Evolutionary conservation across 2,329 filamentous ascomycete species (phyloP).

Genomic region (Beauveria rudraprayagi): DNA sequence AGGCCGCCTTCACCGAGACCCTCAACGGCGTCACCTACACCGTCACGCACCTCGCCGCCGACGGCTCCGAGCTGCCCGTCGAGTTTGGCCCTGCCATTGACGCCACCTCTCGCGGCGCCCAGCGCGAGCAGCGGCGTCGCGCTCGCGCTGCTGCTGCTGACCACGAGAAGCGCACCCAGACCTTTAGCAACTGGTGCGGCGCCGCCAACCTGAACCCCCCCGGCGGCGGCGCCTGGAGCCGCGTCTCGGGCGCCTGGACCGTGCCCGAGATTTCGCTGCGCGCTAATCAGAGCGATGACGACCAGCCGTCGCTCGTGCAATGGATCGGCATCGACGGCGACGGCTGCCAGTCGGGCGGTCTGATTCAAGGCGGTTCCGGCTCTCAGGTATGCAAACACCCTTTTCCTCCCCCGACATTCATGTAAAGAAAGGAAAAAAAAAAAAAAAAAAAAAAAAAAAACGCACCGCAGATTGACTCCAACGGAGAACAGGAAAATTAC

Average conservation of each 20-base stretch:
- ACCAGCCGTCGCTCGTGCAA: neutral
- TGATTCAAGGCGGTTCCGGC: neutral
- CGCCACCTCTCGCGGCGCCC: neutral
- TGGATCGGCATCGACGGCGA: conserved; percentile 7
- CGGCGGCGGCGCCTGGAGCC: neutral
- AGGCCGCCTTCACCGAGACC: conserved; percentile 1
- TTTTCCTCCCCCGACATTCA: neutral
- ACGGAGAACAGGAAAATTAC: neutral
- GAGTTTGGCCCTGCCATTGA: neutral
- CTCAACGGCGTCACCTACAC: conserved; percentile 7
- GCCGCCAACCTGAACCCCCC: neutral
- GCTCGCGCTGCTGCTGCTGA: conserved; percentile 23
- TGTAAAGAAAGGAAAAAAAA: neutral
- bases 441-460: neutral
- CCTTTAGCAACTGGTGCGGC: conserved; percentile 4
- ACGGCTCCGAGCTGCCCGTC: conserved; percentile 7
- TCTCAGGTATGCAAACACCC: neutral
- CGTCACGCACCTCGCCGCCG: conserved; percentile 1
- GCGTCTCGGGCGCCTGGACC: neutral
- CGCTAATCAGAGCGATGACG: neutral
- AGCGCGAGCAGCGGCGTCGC: conserved; percentile 20
- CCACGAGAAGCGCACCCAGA: conserved; percentile 16
- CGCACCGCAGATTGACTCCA: neutral
- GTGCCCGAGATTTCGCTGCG: neutral
- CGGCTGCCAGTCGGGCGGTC: neutral